These are phyloP conservation scores for Podospora sp. DNA, from an alignment of 495 filamentous ascomycete genomes.

Conservation along the genomic window DNA sequence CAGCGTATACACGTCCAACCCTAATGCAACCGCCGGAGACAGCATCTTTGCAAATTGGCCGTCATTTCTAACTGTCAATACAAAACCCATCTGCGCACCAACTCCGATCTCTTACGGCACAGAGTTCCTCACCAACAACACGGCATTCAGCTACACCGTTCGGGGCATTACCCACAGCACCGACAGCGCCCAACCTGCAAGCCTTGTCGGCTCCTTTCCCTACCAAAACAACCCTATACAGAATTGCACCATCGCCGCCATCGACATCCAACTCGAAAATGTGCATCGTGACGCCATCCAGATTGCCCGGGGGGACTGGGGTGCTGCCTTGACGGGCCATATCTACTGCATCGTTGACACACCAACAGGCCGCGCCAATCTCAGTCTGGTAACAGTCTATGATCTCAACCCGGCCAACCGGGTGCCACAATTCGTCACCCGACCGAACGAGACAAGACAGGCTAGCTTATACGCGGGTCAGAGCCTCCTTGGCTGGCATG, in stretches of 20 bases:
- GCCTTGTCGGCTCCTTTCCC: background rate
- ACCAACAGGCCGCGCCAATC: background rate
- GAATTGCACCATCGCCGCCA: background rate
- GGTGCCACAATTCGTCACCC: background rate
- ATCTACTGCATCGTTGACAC: background rate
- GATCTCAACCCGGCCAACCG: background rate
- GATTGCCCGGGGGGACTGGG: background rate
- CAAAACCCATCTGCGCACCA: background rate
- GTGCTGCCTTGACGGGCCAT: background rate
- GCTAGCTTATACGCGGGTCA: background rate
- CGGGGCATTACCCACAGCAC: background rate
- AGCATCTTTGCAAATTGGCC: background rate
- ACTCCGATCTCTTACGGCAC: background rate
- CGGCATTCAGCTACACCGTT: background rate
- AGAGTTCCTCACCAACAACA: background rate
- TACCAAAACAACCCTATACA: background rate
- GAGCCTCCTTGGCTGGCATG: background rate
- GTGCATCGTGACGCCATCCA: background rate
- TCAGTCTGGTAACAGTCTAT: background rate
- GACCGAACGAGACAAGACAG: background rate
- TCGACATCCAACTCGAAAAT: background rate
- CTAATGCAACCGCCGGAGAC: background rate
- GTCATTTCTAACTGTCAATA: background rate
- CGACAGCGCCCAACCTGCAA: background rate
- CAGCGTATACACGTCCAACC: background rate